Evolutionary conservation across 768 basidiomycete genomes (phyloP), one percentile per base, ranked within the genome.

Genomic region (Rhodocollybia butyracea): DNA sequence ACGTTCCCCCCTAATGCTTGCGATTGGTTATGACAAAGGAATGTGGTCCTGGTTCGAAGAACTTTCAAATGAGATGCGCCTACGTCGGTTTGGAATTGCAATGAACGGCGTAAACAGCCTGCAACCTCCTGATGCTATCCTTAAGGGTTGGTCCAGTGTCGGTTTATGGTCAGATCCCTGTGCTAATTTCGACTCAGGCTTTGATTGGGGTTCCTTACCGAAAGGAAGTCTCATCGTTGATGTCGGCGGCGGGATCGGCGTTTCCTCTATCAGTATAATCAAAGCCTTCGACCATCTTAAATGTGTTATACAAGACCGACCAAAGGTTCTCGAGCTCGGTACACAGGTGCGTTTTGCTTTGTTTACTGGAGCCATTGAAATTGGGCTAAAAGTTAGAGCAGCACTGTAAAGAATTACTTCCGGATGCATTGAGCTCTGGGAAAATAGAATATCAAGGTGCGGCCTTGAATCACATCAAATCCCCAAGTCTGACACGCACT

Each of bases 231-330:
- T 55, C 5, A 32, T 65, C 10, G 57, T 65, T 21, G 64, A 63
- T 57, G 60, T 65, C 21, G 64, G 64, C 17, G 59, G 64, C 7
- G 64, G 64, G 12, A 61, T 55, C 38, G 61, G 63, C 13, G 54
- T 56, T 38, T 19, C 26, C 24, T 55, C 59, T 5, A 42, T 64
- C 40, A 52, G 51, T 12, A 56, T 64, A 32, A 60, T 57, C 0
- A 38, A 27, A 4, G 51, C 51, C 3, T 40, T 41, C 24, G n/a
- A n/a, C 12, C 58, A 51, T 17, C 27, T 65, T 31, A 57, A 56
- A 34, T 34, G 61, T 3, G 32, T 58, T 11, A 53, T 58, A 8
- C 59, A 66, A 29, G 64, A 66, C 52, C 60, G 60, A 30, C 55
- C 34, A 12, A 55, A 54, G n/a, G 34, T 56, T 8, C 54, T 66